These are phyloP conservation scores for Cucurbita ficifolia DNA, from an alignment of 306 rosid genomes.

Conservation along the genomic window DNA sequence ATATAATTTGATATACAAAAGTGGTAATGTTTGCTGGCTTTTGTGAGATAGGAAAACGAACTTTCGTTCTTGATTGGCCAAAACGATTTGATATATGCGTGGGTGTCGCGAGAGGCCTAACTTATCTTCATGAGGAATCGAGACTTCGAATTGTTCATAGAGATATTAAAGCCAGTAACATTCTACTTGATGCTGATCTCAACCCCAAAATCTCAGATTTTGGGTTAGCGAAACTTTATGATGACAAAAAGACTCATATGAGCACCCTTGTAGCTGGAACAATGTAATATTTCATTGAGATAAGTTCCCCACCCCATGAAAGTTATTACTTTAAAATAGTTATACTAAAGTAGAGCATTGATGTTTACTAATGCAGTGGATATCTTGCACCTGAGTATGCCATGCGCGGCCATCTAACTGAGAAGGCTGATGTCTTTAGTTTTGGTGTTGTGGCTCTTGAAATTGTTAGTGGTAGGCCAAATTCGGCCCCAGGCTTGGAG, in stretches of 20 bases:
- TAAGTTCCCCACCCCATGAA: background rate
- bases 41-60: background rate
- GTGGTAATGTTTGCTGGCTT: background rate
- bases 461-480: constrained; percentile 54
- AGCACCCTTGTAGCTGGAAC: constrained; percentile 28
- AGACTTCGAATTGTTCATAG: constrained; percentile 22
- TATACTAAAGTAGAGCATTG: background rate
- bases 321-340: background rate
- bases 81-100: constrained; percentile 19
- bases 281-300: constrained; percentile 16
- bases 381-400: constrained; percentile 85
- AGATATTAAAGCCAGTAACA: constrained; percentile 28
- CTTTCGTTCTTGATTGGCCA: constrained; percentile 16
- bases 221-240: constrained; percentile 27
- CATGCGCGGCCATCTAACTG: constrained; percentile 71
- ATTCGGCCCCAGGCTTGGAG: constrained; percentile 37
- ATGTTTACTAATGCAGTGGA: constrained; percentile 33
- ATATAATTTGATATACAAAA: background rate
- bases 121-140: constrained; percentile 25
- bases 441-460: constrained; percentile 77
- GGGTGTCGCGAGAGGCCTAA: constrained; percentile 19
- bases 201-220: constrained; percentile 24
- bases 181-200: constrained; percentile 13
- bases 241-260: constrained; percentile 18
- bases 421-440: constrained; percentile 72